Percentiles rank a stretch among this genome's conserved stretches.
These are phyloP conservation scores for Aureobasidium melanogenum DNA, from an alignment of 2,329 filamentous ascomycete genomes.

Conservation along the genomic window DNA sequence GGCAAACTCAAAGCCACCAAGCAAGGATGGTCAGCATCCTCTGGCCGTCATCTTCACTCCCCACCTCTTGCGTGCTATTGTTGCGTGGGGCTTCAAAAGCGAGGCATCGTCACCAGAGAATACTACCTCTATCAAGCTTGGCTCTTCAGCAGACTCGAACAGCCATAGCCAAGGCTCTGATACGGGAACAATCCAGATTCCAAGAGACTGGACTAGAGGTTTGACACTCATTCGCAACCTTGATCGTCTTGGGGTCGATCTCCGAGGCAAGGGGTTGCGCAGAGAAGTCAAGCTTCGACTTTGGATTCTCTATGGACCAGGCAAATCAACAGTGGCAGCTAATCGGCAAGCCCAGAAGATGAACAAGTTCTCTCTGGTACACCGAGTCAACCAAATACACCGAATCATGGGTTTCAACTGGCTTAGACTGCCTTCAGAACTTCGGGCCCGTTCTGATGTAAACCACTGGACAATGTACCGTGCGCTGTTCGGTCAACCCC, in stretches of 20 bases:
- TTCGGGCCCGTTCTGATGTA: background rate
- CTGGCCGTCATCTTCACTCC: constrained; percentile 18
- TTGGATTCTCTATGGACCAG: constrained; percentile 28
- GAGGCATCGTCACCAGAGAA: background rate
- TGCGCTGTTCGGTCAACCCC: background rate
- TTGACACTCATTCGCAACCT: constrained; percentile 22
- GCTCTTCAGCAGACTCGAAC: background rate
- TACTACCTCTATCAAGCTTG: background rate
- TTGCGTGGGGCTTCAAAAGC: constrained; percentile 26
- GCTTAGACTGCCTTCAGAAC: background rate
- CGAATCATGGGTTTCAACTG: constrained; percentile 18
- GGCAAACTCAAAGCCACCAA: background rate
- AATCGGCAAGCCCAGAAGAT: background rate
- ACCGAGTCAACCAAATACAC: constrained; percentile 26
- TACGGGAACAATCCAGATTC: background rate
- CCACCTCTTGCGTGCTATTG: constrained; percentile 22
- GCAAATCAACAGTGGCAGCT: constrained; percentile 4
- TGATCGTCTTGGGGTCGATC: constrained; percentile 17
- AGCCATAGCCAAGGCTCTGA: background rate
- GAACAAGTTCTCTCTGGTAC: constrained; percentile 20
- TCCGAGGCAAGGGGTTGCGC: constrained; percentile 16
- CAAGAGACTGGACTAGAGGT: constrained; percentile 23
- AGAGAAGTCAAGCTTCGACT: constrained; percentile 22
- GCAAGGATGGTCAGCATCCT: background rate
- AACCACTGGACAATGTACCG: background rate